phyloP scores from a whole-genome alignment of 441 rosid species.

The Jatropha multifida region DNA sequence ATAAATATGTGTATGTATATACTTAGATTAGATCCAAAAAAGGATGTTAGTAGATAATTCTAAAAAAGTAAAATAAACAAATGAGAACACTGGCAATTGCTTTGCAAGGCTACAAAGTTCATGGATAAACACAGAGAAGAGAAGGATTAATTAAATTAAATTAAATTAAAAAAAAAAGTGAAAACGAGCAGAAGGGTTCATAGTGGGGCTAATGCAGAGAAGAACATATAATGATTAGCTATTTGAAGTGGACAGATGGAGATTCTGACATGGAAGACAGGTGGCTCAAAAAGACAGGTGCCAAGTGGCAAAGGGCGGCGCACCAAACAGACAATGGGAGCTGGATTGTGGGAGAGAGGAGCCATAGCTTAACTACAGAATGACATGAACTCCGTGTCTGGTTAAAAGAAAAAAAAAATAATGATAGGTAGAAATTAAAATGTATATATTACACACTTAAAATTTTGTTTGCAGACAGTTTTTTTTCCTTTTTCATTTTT shows the following conservation, averaged over 20 bases:
- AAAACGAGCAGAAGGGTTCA: constrained; percentile 31
- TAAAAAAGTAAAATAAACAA: background rate
- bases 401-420: background rate
- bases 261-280: constrained; percentile 41
- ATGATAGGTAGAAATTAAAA: too few relatives aligned
- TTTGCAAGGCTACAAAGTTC: background rate
- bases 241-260: constrained; percentile 39
- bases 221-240: constrained; percentile 43
- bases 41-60: background rate
- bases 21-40: background rate
- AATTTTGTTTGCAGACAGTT: too few relatives aligned
- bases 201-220: constrained; percentile 25
- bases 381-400: background rate
- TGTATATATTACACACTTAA: too few relatives aligned
- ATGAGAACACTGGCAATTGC: background rate
- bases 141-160: background rate
- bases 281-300: constrained; percentile 26
- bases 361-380: constrained; percentile 12
- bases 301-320: constrained; percentile 69
- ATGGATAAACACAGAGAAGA: background rate
- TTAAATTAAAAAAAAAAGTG: constrained; percentile 1
- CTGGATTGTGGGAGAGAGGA: constrained; percentile 43
- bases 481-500: too few relatives aligned
- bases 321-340: constrained; percentile 56
- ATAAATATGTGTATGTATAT: too few relatives aligned